Percentiles rank a stretch among this genome's conserved stretches.
Evolutionary conservation across 2,329 filamentous ascomycete species (phyloP).

Genomic region (Sporothrix variecibatus): DNA sequence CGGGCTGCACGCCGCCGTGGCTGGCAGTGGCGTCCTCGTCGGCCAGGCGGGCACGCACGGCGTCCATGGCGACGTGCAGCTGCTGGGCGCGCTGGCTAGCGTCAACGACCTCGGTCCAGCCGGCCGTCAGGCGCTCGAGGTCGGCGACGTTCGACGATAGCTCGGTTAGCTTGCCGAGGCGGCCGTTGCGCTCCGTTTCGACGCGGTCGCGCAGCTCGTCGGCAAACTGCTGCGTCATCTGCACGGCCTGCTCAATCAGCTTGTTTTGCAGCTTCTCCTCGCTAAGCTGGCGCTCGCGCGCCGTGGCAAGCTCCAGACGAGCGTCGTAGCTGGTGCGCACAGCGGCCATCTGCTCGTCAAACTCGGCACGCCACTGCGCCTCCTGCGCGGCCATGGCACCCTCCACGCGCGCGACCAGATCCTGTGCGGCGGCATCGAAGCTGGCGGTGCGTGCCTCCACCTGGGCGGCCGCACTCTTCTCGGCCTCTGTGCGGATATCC

Average conservation of each 20-base stretch:
- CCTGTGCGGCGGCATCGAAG: conserved; percentile 83
- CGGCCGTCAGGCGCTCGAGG: conserved; percentile 81
- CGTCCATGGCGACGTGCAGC: conserved; percentile 92
- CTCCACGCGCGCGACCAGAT: conserved; percentile 87
- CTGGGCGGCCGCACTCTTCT: conserved; percentile 72
- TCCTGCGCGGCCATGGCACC: conserved; percentile 79
- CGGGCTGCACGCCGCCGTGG: conserved; percentile 54
- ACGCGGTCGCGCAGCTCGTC: conserved; percentile 77
- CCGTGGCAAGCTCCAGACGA: conserved; percentile 75
- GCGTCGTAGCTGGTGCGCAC: conserved; percentile 77
- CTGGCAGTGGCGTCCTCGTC: conserved; percentile 21
- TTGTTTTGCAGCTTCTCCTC: conserved; percentile 82
- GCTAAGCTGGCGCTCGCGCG: conserved; percentile 75
- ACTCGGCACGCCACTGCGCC: conserved; percentile 80
- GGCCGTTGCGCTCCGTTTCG: conserved; percentile 82
- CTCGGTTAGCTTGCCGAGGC: conserved; percentile 81
- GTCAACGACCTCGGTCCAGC: conserved; percentile 91
- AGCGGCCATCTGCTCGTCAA: conserved; percentile 79
- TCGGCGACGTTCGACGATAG: conserved; percentile 76
- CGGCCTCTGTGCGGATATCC: conserved; percentile 67
- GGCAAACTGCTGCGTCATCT: conserved; percentile 82
- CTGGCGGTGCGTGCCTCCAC: conserved; percentile 70
- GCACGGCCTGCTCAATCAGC: conserved; percentile 86
- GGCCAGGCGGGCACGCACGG: conserved; percentile 69
- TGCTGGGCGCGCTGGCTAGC: conserved; percentile 91